phyloP scores from a whole-genome alignment of 495 filamentous ascomycete species.

The Penicillium macrosclerotiorum region DNA sequence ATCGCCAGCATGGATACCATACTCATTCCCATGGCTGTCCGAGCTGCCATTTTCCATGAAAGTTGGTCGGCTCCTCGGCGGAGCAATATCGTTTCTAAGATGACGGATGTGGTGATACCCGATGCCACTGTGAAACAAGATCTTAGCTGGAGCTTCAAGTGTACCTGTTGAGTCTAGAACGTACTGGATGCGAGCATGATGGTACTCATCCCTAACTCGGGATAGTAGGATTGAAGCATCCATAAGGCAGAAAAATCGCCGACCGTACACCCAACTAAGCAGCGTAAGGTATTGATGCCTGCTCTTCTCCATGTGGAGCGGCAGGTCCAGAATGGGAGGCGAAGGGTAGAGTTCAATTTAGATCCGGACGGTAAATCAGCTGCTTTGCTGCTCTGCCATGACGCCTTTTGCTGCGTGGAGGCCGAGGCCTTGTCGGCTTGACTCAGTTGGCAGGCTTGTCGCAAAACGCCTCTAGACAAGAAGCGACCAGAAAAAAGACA shows the following conservation, averaged over 20 bases:
- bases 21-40: conserved; percentile 50
- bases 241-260: conserved; percentile 44
- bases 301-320: conserved; percentile 36
- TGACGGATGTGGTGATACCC: conserved; percentile 42
- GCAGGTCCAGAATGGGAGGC: conserved; percentile 31
- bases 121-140: conserved; percentile 31
- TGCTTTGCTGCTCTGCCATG: neutral
- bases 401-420: neutral
- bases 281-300: conserved; percentile 44
- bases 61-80: conserved; percentile 38
- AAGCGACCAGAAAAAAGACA: too few species aligned
- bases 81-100: conserved; percentile 44
- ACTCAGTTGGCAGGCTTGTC: too few species aligned
- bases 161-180: neutral
- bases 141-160: neutral
- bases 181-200: conserved; percentile 42
- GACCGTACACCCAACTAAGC: conserved; percentile 40
- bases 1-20: conserved; percentile 49
- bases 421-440: neutral
- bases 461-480: too few species aligned
- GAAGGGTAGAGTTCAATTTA: neutral
- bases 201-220: conserved; percentile 33
- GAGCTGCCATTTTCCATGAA: conserved; percentile 33
- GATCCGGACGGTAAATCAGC: neutral
- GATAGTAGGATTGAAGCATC: conserved; percentile 35